A percentile compares a stretch with the other conserved stretches of the same genome.
Conservation (phyloP, 2,329 filamentous ascomycete genomes). For the Ophiostoma piceae region DNA sequence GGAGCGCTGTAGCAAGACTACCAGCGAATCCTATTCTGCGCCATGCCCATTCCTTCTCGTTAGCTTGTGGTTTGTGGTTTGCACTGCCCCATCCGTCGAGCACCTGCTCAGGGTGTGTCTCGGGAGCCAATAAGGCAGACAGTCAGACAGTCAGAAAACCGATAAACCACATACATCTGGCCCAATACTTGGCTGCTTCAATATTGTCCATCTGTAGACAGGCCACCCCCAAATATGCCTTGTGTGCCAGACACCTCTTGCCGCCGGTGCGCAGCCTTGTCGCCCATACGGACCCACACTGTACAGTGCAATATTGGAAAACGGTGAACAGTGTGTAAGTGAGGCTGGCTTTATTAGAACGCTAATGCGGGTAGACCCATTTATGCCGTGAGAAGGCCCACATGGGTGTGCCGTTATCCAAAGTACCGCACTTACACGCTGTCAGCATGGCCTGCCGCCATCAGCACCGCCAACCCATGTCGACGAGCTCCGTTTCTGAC, state of each 20-base stretch:
- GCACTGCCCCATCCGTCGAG: not conserved
- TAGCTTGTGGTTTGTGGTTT: not conserved
- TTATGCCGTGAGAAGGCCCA: not conserved
- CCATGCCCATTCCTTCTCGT: not conserved
- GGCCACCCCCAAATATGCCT: not conserved
- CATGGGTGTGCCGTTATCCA: not conserved
- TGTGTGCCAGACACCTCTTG: not conserved
- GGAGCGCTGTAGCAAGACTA: not conserved
- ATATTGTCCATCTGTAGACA: not conserved
- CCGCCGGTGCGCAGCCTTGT: conserved; percentile 12
- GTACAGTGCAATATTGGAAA: not conserved
- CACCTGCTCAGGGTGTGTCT: not conserved
- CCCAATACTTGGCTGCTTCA: not conserved
- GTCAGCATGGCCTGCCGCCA: not conserved
- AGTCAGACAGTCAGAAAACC: not conserved
- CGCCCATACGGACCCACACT: not conserved
- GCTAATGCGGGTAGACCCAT: not conserved
- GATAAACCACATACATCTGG: not conserved
- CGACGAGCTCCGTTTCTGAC: not conserved
- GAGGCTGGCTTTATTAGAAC: conserved; percentile 1
- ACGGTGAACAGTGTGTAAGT: conserved; percentile 12
- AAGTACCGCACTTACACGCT: conserved; percentile 10
- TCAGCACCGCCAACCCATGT: not conserved
- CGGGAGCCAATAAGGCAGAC: not conserved
- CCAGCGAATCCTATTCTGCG: not conserved